A percentile compares a stretch with the other conserved stretches of the same genome.
Conservation (phyloP, 306 rosid species). For the Ormosia emarginata region DNA sequence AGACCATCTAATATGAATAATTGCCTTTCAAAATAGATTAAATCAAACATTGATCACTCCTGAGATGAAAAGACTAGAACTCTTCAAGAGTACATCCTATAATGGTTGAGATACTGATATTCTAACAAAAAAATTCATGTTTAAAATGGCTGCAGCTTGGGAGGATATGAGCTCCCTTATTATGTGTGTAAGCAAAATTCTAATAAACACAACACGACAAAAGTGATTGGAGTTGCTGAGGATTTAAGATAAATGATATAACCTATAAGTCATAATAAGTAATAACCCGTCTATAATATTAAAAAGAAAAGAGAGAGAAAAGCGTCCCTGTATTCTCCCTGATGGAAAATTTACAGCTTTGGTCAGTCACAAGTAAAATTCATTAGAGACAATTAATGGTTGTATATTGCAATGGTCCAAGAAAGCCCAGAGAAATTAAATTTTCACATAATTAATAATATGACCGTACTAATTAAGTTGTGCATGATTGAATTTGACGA, state of each 20-base stretch:
- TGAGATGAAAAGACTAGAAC: background rate
- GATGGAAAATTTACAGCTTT: background rate
- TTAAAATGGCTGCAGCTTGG: background rate
- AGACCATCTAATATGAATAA: background rate
- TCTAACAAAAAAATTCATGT: background rate
- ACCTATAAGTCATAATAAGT: background rate
- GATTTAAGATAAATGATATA: background rate
- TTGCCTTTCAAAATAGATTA: background rate
- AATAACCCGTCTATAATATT: background rate
- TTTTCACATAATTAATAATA: background rate
- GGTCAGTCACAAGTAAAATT: background rate
- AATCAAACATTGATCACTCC: background rate
- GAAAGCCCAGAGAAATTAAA: background rate
- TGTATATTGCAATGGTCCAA: background rate
- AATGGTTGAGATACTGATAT: background rate
- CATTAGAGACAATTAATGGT: background rate
- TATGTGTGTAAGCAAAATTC: background rate
- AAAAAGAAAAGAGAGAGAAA: background rate
- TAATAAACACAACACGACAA: background rate
- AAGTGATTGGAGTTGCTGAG: background rate
- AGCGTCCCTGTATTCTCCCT: background rate
- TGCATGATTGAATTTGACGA: conserved; percentile 20
- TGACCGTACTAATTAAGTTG: background rate
- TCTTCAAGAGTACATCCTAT: background rate
- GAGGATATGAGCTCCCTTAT: background rate